Base-by-base conservation (phyloP, 106 monocot species). In the Xerophyta viscosa region DNA sequence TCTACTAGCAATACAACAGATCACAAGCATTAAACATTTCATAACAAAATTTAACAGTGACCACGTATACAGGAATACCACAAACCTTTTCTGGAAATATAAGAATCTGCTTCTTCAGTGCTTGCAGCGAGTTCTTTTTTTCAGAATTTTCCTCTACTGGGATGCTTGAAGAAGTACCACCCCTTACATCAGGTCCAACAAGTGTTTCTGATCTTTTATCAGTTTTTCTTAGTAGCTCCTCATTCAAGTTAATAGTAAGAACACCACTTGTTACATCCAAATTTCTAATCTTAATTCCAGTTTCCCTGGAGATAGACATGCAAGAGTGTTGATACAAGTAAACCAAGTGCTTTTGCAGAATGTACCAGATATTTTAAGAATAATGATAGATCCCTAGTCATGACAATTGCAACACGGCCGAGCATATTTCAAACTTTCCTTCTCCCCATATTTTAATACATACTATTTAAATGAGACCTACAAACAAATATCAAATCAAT, bases 71-170 rank as follows among this genome's bases (percentile, higher is more conserved):
- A 11, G 41, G 11, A 20, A 57, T 41, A 14, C 24, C 41, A 48
- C 73, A 43, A 68, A 96, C 96, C 96, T 96, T 89, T 54, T 89
- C 96, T 21, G 96, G 96, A 48, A 84, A 65, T 37, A 58, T 11
- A 58, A 59, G 48, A 47, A 82, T 70, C 53, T 64, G 51, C 42
- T 82, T 96, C 66, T 73, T 79, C 51, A 81, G 30, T 18, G 71
- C 60, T 24, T 50, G 20, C 17, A 55, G 31, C 41, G 76, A 74
- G 21, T 76, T 74, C 57, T 61, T 50, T 44, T 59, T 63, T 46
- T 73, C 42, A 25, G 84, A 77, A 46, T 60, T 73, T 59, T 59
- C 57, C 50, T 20, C 56, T 29, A 44, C 33, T 22, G 59, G 60
- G 61, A 22, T 46, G 24, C 71, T 79, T 18, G 41, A 20, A 50